Evolutionary conservation across 2,329 filamentous ascomycete species (phyloP).

Genomic region (Trichophyton benhamiae): DNA sequence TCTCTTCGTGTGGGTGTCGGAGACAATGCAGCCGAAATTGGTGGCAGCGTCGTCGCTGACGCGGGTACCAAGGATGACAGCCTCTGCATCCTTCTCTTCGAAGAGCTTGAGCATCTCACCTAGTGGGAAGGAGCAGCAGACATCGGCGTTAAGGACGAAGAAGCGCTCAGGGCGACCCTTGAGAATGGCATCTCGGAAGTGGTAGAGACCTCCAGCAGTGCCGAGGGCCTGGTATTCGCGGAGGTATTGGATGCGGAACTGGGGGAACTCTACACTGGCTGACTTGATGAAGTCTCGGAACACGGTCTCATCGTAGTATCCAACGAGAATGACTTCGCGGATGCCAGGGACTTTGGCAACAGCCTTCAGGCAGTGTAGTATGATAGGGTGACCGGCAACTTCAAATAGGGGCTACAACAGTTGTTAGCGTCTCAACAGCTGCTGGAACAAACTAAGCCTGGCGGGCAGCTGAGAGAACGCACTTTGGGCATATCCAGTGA

Average conservation of each 20-base stretch:
- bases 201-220: constrained; percentile 92
- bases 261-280: constrained; percentile 68
- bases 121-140: constrained; percentile 96
- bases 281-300: constrained; percentile 98
- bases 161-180: constrained; percentile 90
- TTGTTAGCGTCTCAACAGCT: constrained; percentile 4
- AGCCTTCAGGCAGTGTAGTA: constrained; percentile 92
- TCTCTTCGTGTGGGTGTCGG: constrained; percentile 81
- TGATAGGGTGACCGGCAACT: constrained; percentile 94
- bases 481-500: constrained; percentile 95
- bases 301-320: constrained; percentile 95
- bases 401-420: constrained; percentile 74
- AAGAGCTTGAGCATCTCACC: constrained; percentile 91
- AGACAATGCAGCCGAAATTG: constrained; percentile 97
- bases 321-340: constrained; percentile 93
- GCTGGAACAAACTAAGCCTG: constrained; percentile 5
- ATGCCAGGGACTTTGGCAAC: constrained; percentile 83
- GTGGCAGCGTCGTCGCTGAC: constrained; percentile 81
- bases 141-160: constrained; percentile 95
- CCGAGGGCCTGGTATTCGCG: constrained; percentile 94
- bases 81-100: constrained; percentile 89
- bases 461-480: constrained; percentile 19
- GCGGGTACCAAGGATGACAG: constrained; percentile 85
- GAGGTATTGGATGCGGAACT: constrained; percentile 84
- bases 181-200: constrained; percentile 97